Evolutionary conservation across 371 early-diverging fungal species (phyloP).

Genomic region (Mortierella sp.): DNA sequence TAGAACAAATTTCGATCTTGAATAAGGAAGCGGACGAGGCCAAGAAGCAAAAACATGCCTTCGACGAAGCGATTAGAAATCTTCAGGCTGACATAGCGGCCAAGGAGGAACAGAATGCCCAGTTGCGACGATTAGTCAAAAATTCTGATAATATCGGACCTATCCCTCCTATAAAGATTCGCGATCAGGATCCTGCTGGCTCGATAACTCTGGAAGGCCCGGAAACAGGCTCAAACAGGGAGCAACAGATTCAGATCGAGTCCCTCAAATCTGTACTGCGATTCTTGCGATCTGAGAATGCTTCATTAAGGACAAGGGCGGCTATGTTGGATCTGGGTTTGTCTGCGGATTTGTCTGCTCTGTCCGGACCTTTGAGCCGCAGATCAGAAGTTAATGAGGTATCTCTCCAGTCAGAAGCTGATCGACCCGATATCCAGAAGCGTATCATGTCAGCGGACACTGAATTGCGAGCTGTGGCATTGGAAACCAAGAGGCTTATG

Average conservation of each 20-base stretch:
- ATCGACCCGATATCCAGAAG: conserved; percentile 16
- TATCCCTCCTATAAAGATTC: too few relatives aligned
- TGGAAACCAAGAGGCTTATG: conserved; percentile 55
- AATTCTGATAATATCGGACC: conserved; percentile 29
- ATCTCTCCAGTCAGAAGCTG: background rate
- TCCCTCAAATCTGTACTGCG: conserved; percentile 80
- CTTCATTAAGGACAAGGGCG: conserved; percentile 75
- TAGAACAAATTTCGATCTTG: conserved; percentile 70
- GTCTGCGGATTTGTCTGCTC: conserved; percentile 27
- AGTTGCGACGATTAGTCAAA: conserved; percentile 61
- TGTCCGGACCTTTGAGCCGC: conserved; percentile 24
- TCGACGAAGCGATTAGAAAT: conserved; percentile 79
- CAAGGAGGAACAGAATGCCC: conserved; percentile 73
- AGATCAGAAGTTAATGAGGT: conserved; percentile 20
- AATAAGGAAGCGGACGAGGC: conserved; percentile 72
- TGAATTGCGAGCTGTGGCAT: conserved; percentile 53
- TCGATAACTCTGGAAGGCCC: conserved; percentile 17
- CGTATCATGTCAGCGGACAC: conserved; percentile 27
- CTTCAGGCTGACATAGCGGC: conserved; percentile 80
- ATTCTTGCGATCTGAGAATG: conserved; percentile 85
- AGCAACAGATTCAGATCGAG: conserved; percentile 66
- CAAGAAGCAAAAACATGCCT: conserved; percentile 73
- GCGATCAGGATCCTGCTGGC: conserved; percentile 21
- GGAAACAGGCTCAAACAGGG: conserved; percentile 17
- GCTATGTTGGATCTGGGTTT: conserved; percentile 61